These are phyloP conservation scores for Colletotrichum coccodes DNA, from an alignment of 2,329 filamentous ascomycete genomes.

Conservation along the genomic window DNA sequence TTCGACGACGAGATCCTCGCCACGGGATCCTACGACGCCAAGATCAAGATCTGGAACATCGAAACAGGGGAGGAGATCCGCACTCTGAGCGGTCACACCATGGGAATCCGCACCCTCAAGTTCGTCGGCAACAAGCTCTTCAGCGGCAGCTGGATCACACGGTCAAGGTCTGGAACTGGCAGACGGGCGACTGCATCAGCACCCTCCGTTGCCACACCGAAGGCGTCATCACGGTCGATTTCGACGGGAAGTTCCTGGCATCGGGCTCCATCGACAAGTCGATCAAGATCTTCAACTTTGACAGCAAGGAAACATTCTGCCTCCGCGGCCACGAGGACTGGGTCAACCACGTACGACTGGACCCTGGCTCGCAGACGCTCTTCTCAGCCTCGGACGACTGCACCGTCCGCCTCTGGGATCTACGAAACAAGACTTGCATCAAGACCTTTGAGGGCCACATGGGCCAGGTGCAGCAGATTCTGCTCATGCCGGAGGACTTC, in stretches of 20 bases:
- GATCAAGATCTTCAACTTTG: conserved; percentile 93
- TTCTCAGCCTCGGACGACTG: conserved; percentile 95
- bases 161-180: conserved; percentile 96
- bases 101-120: conserved; percentile 87
- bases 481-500: conserved; percentile 86
- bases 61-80: conserved; percentile 87
- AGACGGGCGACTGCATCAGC: conserved; percentile 85
- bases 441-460: conserved; percentile 85
- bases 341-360: conserved; percentile 95
- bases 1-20: conserved; percentile 91
- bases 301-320: conserved; percentile 81
- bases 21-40: conserved; percentile 94
- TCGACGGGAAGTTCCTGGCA: conserved; percentile 84
- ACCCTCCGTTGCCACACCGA: conserved; percentile 83
- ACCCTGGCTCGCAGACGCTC: conserved; percentile 83
- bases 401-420: conserved; percentile 91
- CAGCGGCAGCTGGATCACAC: conserved; percentile 89
- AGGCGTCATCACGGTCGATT: conserved; percentile 89
- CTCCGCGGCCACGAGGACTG: conserved; percentile 90
- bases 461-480: conserved; percentile 92
- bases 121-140: conserved; percentile 94
- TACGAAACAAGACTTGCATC: conserved; percentile 85
- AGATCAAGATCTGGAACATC: conserved; percentile 96
- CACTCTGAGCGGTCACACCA: conserved; percentile 85
- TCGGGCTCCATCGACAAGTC: conserved; percentile 91